Base-by-base conservation (phyloP, 768 basidiomycete species). In the Tubosaeta sp. region DNA sequence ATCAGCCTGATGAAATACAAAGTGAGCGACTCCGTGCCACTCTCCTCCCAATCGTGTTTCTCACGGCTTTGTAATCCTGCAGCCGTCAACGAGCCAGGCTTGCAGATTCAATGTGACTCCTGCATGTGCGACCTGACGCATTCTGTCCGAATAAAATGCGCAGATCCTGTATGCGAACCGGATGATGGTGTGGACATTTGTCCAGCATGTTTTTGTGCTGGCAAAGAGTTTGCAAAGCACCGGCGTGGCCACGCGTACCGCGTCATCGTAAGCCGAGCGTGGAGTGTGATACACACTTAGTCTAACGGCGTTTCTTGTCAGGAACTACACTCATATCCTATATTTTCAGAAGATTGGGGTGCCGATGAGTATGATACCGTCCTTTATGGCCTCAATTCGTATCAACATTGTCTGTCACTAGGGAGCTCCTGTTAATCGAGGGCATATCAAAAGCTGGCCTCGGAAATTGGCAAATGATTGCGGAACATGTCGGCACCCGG, bases 301-400 rank as follows among this genome's bases (percentile, higher is more conserved):
- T 34, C 34, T 59, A 4, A 56, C 40, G 11, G 8, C 2, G 2
- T n/a, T 40, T 38, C 44, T 51, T 46, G 35, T 11, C 65, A 94
- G 94, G 94, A 96, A 73, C 80, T 94, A 61, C 92, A 96, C 66
- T 93, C 95, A 8, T 91, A 94, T 69, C 96, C 95, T 3, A 96
- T 99, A 62, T 95, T 96, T 61, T 79, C 85, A 8, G 83, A 87
- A 49, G 92, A 95, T 66, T 98, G 95, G 96, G 95, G 94, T 34
- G 95, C 94, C 9, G 95, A 98, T 68, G 95, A 99, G 91, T 93
- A 60, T 69, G 84, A 73, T 44, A 4, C 49, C 46, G 22, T 42
- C 38, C 36, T 29, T 25, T 3, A 32, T 51, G 38, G 19, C 34
- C 27, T 32, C 18, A 35, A 30, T 39, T 42, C 44, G 34, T 36